These are phyloP conservation scores for Orychophragmus violaceus DNA, from an alignment of 345 rosid genomes.

Conservation along the genomic window DNA sequence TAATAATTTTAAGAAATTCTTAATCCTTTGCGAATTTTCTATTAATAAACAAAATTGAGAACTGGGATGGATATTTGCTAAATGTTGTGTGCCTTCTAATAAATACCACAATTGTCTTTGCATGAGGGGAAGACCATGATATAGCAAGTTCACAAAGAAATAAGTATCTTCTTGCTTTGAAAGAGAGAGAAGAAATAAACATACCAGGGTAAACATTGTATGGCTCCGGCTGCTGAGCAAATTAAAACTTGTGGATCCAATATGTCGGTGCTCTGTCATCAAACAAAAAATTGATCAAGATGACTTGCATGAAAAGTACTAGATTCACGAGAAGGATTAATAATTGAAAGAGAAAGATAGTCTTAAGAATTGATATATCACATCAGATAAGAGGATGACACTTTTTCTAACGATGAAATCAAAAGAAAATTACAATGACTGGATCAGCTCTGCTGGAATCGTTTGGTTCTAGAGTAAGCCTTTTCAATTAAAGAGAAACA, in stretches of 20 bases:
- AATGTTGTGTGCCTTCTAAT: neutral
- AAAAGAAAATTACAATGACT: neutral
- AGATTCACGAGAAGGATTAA: neutral
- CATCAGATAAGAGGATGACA: neutral
- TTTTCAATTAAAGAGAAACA: conserved; percentile 11
- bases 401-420: conserved; percentile 1
- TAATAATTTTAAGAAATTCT: neutral
- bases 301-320: neutral
- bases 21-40: neutral
- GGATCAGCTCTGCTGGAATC: neutral
- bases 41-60: neutral
- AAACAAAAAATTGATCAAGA: conserved; percentile 15
- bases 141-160: conserved; percentile 15
- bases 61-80: neutral
- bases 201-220: conserved; percentile 96
- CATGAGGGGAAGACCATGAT: neutral
- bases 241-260: conserved; percentile 96
- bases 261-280: conserved; percentile 89
- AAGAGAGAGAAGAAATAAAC: conserved; percentile 12
- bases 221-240: conserved; percentile 98
- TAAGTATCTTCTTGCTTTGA: conserved; percentile 8
- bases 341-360: conserved; percentile 10
- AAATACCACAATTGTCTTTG: neutral
- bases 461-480: conserved; percentile 3
- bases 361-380: conserved; percentile 2